Conservation (phyloP, 1,284 basidiomycete genomes). For the Austroboletus novae-zelandiae region DNA sequence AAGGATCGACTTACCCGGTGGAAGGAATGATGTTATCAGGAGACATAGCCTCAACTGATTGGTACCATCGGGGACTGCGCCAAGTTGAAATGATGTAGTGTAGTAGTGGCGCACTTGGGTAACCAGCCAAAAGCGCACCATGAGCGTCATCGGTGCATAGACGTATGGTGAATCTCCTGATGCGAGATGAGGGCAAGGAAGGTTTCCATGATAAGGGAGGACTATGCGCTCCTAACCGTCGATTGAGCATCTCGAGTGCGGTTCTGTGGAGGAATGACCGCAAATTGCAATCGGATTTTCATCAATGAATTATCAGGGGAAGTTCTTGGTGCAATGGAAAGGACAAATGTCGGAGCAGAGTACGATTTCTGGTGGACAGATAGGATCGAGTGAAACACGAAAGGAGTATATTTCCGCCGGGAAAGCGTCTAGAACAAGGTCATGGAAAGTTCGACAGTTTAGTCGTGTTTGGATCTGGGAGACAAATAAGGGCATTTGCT, state of each 20-base stretch:
- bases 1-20: slow-evolving; percentile 2
- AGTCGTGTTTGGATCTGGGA: slow-evolving; percentile 23
- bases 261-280: neutral
- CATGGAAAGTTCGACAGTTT: slow-evolving; percentile 8
- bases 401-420: slow-evolving; percentile 14
- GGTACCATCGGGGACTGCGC: slow-evolving; percentile 3
- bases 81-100: slow-evolving; percentile 3
- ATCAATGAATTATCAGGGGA: neutral
- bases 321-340: slow-evolving; percentile 1
- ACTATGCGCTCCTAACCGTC: slow-evolving; percentile 4
- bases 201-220: slow-evolving; percentile 7
- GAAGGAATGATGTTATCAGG: slow-evolving; percentile 1
- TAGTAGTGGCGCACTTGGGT: too few species aligned
- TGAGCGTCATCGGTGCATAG: slow-evolving; percentile 4
- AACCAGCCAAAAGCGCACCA: neutral
- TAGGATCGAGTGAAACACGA: neutral
- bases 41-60: slow-evolving; percentile 22
- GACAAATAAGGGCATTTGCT: slow-evolving; percentile 11
- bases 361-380: slow-evolving; percentile 1
- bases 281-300: too few species aligned
- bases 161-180: neutral
- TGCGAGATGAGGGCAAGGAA: neutral
- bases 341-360: slow-evolving; percentile 5
- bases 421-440: slow-evolving; percentile 3
- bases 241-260: slow-evolving; percentile 4